phyloP scores from a whole-genome alignment of 2,329 filamentous ascomycete genomes.

The Talaromyces pinophilus region DNA sequence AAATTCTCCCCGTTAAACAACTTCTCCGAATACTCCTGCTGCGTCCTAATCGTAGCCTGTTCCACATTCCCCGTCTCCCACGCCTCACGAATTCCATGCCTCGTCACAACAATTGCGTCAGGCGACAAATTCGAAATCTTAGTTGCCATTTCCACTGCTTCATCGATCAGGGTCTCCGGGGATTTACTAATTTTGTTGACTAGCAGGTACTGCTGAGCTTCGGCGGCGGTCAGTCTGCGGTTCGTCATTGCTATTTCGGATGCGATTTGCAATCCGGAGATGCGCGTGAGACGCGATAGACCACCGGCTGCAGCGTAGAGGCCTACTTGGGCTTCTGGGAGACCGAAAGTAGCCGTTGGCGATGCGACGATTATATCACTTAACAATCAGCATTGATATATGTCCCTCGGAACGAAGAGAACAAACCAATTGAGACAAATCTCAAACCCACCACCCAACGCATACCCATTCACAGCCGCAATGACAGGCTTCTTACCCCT shows the following conservation, averaged over 20 bases:
- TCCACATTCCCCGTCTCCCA: slow-evolving; percentile 70
- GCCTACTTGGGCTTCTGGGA: slow-evolving; percentile 71
- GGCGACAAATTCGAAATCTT: slow-evolving; percentile 71
- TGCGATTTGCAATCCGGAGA: slow-evolving; percentile 67
- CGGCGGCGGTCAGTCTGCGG: slow-evolving; percentile 57
- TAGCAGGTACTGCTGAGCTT: slow-evolving; percentile 67
- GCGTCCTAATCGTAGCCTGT: slow-evolving; percentile 60
- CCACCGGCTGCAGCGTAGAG: slow-evolving; percentile 71
- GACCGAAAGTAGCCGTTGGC: slow-evolving; percentile 60
- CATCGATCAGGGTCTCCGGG: slow-evolving; percentile 32
- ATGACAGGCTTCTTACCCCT: slow-evolving; percentile 71
- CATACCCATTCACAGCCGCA: slow-evolving; percentile 75
- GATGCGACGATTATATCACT: slow-evolving; percentile 68
- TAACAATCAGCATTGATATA: background rate
- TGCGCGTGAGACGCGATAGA: slow-evolving; percentile 65
- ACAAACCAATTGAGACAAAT: slow-evolving; percentile 83
- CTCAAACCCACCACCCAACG: slow-evolving; percentile 75
- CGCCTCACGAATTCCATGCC: slow-evolving; percentile 69
- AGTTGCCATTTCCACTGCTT: slow-evolving; percentile 62
- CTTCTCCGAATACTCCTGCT: slow-evolving; percentile 59
- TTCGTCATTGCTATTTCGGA: slow-evolving; percentile 72
- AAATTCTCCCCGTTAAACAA: slow-evolving; percentile 71
- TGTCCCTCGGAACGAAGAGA: background rate
- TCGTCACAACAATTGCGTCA: slow-evolving; percentile 72
- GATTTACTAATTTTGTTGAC: slow-evolving; percentile 64